Evolutionary conservation across 495 filamentous ascomycete genomes (phyloP).

Genomic region (Astrothelium subdiscretum): DNA sequence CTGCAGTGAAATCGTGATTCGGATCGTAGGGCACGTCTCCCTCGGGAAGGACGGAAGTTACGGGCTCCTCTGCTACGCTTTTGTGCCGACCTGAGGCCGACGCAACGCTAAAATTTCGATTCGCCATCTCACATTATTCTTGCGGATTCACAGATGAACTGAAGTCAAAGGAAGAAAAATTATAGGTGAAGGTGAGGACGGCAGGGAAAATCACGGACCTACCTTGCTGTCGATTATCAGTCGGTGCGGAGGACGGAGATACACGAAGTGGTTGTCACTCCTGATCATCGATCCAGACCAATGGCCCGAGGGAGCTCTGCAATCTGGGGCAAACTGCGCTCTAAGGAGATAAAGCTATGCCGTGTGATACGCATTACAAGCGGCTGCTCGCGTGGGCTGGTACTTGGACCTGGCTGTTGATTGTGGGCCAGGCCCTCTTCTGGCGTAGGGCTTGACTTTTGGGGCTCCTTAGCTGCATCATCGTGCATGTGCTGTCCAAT

Average conservation of each 20-base stretch:
- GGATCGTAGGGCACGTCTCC: conserved; percentile 49
- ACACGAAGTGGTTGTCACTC: not conserved
- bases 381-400: not conserved
- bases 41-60: conserved; percentile 55
- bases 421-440: not conserved
- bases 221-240: not conserved
- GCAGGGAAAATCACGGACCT: not conserved
- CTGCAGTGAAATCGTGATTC: conserved; percentile 39
- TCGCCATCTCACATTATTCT: conserved; percentile 6
- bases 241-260: not conserved
- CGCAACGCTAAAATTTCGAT: conserved; percentile 15
- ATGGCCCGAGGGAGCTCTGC: not conserved
- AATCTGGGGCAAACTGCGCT: not conserved
- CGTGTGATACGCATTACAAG: not conserved
- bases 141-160: not conserved
- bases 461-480: not conserved
- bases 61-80: conserved; percentile 41
- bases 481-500: not conserved
- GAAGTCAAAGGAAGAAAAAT: not conserved
- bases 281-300: not conserved
- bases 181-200: not conserved
- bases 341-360: not conserved
- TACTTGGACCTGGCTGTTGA: not conserved
- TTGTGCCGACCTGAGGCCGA: conserved; percentile 11
- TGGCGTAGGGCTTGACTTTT: not conserved